Conservation (phyloP, 352 stramenopile genomes). For the Pseudoperonospora humuli region DNA sequence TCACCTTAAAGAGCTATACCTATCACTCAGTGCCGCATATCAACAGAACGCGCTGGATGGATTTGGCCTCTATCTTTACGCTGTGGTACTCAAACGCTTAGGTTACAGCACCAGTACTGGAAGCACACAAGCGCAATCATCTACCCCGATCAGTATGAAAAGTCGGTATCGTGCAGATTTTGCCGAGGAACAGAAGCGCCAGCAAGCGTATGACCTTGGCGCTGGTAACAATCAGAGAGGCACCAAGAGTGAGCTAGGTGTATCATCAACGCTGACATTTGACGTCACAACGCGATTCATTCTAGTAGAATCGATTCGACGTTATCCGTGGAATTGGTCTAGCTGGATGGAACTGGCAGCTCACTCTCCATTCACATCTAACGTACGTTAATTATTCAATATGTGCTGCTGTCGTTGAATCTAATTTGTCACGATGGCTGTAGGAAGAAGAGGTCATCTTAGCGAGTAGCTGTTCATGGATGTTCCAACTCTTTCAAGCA, state of each 20-base stretch:
- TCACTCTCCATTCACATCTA: slow-evolving; percentile 57
- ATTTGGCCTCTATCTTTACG: slow-evolving; percentile 78
- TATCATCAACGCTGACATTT: slow-evolving; percentile 23
- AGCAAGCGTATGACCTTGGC: slow-evolving; percentile 15
- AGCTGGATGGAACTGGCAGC: slow-evolving; percentile 93
- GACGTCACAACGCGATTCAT: slow-evolving; percentile 58
- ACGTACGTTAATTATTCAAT: slow-evolving; percentile 6
- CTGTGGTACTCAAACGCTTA: slow-evolving; percentile 58
- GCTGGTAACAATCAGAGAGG: slow-evolving; percentile 1
- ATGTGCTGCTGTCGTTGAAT: neutral
- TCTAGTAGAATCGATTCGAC: slow-evolving; percentile 57
- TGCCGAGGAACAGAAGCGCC: slow-evolving; percentile 34
- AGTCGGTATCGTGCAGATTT: slow-evolving; percentile 22
- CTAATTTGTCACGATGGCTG: slow-evolving; percentile 7
- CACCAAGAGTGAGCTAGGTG: slow-evolving; percentile 13
- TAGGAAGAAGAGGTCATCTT: slow-evolving; percentile 57
- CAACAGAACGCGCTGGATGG: slow-evolving; percentile 48
- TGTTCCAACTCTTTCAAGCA: slow-evolving; percentile 81
- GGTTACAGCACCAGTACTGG: slow-evolving; percentile 56
- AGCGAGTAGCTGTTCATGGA: slow-evolving; percentile 50
- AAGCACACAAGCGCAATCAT: slow-evolving; percentile 26
- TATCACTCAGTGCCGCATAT: slow-evolving; percentile 43
- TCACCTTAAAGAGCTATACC: slow-evolving; percentile 63
- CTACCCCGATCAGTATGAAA: slow-evolving; percentile 34
- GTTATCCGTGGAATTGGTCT: slow-evolving; percentile 92